Percentiles rank a stretch among this genome's conserved stretches.
phyloP scores from a whole-genome alignment of 2,329 filamentous ascomycete genomes.

The Zymoseptoria tritici region DNA sequence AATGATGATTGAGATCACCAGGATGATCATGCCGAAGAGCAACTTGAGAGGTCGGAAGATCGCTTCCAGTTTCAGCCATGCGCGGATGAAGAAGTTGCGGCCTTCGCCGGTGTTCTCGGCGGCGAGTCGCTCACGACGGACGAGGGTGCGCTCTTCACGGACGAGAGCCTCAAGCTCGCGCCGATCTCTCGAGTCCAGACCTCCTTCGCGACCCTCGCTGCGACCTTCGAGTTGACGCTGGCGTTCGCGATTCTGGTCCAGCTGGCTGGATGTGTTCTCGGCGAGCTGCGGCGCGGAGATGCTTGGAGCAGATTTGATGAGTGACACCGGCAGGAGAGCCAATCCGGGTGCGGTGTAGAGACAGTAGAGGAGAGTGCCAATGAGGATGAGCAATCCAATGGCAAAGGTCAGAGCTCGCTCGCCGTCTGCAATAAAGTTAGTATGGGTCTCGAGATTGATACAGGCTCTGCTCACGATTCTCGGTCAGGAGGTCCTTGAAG shows the following conservation, averaged over 20 bases:
- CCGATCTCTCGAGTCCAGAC: conserved; percentile 75
- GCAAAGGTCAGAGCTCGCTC: conserved; percentile 89
- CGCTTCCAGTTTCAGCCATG: conserved; percentile 74
- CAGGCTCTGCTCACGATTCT: conserved; percentile 56
- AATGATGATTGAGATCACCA: conserved; percentile 66
- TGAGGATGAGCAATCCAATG: conserved; percentile 76
- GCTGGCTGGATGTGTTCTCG: conserved; percentile 67
- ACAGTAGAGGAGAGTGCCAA: conserved; percentile 79
- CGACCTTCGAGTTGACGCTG: conserved; percentile 87
- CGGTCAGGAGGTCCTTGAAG: conserved; percentile 74
- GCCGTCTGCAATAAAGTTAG: conserved; percentile 49
- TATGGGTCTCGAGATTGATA: conserved; percentile 7
- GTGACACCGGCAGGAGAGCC: conserved; percentile 76
- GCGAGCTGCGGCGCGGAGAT: conserved; percentile 74
- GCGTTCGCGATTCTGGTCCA: conserved; percentile 82
- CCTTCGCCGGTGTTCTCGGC: conserved; percentile 73
- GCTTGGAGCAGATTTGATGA: conserved; percentile 86
- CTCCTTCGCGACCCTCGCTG: conserved; percentile 65
- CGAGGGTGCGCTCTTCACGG: conserved; percentile 84
- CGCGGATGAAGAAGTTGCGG: conserved; percentile 62
- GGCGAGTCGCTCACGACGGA: conserved; percentile 79
- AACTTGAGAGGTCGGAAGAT: conserved; percentile 84
- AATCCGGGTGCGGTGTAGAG: conserved; percentile 85
- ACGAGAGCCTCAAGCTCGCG: conserved; percentile 80
- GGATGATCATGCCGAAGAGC: conserved; percentile 69